Base-by-base conservation (phyloP, 1,139 yeast genomes). In the Pneumocystis oryctolagi region DNA sequence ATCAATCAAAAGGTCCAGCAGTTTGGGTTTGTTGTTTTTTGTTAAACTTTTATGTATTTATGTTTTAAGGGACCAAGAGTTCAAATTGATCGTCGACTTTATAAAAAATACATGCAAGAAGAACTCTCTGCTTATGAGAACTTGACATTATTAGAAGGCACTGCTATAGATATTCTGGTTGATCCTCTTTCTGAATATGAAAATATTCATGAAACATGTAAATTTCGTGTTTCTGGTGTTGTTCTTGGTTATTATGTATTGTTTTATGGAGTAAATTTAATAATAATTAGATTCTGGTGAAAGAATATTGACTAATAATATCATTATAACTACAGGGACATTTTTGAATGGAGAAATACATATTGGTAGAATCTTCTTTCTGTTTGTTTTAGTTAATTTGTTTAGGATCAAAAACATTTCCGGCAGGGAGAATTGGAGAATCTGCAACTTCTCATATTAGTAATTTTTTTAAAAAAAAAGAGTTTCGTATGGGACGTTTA, bases 381-480 rank as follows among this genome's bases (percentile, higher is more conserved):
- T 3, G 9, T 47, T 25, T 47, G 1, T 35, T 18, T n/a, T 20
- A 25, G 18, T 30, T 35, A 5, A 20, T 6, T 12, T 39, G 25
- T 57, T 25, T 57, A 57, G 99, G 99, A 0, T 71, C 88, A 66
- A 81, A 80, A 60, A 80, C 80, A 0, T 84, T 80, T 71, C 96
- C 97, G 0, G 87, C 97, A 0, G 99, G 99, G 0, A 79, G 99
- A 68, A 84, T 92, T 59, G 97, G 96, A 1, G 99, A 94, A 74
- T 82, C 79, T 14, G 95, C 97, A 0, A 88, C 97, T 0, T 87
- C 83, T 73, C 98, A 97, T 0, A 79, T 94, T 39, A 85, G 96
- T 34, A 77, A 83, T 58, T 89, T 98, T 0, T 79, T 94, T 58
- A 75, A 77, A 32, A 82, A 82, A 1, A 85, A 87, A 0, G 96